These are phyloP conservation scores for Botrytis aclada DNA, from an alignment of 2,329 filamentous ascomycete genomes.

Conservation along the genomic window DNA sequence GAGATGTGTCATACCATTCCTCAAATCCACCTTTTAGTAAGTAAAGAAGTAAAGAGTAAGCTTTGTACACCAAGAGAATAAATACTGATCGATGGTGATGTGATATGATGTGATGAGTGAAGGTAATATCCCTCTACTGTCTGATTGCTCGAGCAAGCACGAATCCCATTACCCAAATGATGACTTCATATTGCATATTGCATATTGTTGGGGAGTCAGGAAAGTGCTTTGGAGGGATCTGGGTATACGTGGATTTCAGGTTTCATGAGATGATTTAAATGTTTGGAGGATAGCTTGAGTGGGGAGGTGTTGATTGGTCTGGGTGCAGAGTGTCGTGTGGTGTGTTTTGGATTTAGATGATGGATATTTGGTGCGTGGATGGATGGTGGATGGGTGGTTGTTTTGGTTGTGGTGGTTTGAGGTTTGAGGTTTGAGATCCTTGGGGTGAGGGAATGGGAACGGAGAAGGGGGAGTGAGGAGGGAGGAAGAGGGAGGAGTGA, in stretches of 20 bases:
- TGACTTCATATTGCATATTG: background rate
- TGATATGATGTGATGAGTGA: background rate
- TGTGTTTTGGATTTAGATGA: background rate
- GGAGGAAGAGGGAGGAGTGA: background rate
- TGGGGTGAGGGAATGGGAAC: background rate
- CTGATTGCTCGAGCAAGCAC: background rate
- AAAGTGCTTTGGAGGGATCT: too few species aligned
- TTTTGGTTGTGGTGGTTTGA: background rate
- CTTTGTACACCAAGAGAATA: background rate
- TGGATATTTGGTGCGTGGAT: background rate
- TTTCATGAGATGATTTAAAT: too few species aligned
- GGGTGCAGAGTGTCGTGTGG: background rate
- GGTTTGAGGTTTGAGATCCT: background rate
- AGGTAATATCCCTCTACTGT: background rate
- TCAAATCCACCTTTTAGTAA: background rate
- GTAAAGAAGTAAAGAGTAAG: too few species aligned
- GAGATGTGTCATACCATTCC: background rate
- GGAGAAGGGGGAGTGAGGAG: background rate
- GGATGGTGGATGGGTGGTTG: background rate
- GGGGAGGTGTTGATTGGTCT: too few species aligned
- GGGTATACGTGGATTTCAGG: too few species aligned
- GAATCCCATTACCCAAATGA: fast-evolving
- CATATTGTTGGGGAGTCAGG: background rate
- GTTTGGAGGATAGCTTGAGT: too few species aligned
- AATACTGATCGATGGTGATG: background rate